These are phyloP conservation scores for Cucurbita moschata DNA, from an alignment of 306 rosid species.

Conservation along the genomic window DNA sequence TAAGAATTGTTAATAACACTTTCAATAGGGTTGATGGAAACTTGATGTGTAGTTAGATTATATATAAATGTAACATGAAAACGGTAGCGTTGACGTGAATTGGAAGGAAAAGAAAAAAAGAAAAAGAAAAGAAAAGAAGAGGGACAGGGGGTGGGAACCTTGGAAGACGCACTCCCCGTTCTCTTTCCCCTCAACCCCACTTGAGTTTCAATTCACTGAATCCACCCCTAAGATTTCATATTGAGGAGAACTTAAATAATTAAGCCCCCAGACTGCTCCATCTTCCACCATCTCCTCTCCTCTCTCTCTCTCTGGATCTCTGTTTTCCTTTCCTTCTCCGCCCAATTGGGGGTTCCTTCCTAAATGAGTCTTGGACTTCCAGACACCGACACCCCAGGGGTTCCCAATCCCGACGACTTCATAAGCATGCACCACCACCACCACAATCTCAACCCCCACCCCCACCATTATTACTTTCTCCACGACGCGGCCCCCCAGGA, in stretches of 20 bases:
- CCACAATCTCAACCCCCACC: background rate
- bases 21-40: no score
- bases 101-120: background rate
- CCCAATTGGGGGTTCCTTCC: background rate
- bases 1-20: no score
- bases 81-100: background rate
- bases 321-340: background rate
- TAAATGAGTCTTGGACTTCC: background rate
- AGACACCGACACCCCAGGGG: background rate
- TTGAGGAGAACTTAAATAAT: no score
- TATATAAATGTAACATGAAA: background rate
- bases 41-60: no score
- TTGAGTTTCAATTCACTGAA: conserved; percentile 30
- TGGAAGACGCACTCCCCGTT: conserved; percentile 17
- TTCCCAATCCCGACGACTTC: background rate
- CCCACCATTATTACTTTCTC: background rate
- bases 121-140: background rate
- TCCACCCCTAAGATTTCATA: background rate
- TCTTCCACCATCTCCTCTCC: background rate
- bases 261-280: background rate
- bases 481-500: background rate
- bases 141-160: conserved; percentile 38
- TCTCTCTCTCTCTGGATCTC: background rate
- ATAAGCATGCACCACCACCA: background rate
- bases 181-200: conserved; percentile 30